These are phyloP conservation scores for Cucumis cinereus DNA, from an alignment of 306 rosid genomes.

Conservation along the genomic window DNA sequence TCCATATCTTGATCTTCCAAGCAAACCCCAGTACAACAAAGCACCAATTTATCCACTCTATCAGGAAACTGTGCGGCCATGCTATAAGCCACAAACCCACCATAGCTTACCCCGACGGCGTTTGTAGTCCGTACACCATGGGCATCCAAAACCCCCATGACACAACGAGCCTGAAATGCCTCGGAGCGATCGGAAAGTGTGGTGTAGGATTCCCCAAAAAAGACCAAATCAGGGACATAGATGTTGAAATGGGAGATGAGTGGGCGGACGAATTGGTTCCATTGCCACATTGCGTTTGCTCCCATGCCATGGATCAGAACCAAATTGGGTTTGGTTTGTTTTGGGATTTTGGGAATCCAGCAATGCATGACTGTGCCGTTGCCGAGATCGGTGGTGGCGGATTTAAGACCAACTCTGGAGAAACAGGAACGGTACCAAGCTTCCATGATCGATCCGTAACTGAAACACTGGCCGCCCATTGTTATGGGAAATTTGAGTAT, in stretches of 20 bases:
- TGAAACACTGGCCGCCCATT: slow-evolving; percentile 41
- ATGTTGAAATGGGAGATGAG: slow-evolving; percentile 59
- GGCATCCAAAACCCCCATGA: slow-evolving; percentile 41
- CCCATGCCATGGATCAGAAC: slow-evolving; percentile 81
- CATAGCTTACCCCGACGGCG: slow-evolving; percentile 69
- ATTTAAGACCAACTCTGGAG: slow-evolving; percentile 48
- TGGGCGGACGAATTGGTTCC: slow-evolving; percentile 49
- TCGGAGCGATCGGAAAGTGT: slow-evolving; percentile 52
- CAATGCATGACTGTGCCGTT: slow-evolving; percentile 72
- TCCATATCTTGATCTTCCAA: slow-evolving; percentile 71
- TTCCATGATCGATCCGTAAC: slow-evolving; percentile 32
- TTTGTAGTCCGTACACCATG: slow-evolving; percentile 27
- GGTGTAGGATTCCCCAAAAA: slow-evolving; percentile 71
- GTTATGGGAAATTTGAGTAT: background rate
- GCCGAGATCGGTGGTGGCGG: slow-evolving; percentile 69
- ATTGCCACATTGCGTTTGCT: slow-evolving; percentile 97
- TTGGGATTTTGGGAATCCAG: slow-evolving; percentile 52
- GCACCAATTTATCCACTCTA: slow-evolving; percentile 45
- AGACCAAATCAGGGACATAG: slow-evolving; percentile 76
- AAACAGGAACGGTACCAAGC: slow-evolving; percentile 42
- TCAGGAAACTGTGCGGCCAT: slow-evolving; percentile 68
- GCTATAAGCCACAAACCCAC: slow-evolving; percentile 79
- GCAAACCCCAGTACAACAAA: slow-evolving; percentile 74
- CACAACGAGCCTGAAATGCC: slow-evolving; percentile 61
- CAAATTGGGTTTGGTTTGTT: slow-evolving; percentile 36